phyloP scores from a whole-genome alignment of 495 filamentous ascomycete genomes.

The Opeltia flavorubescens region DNA sequence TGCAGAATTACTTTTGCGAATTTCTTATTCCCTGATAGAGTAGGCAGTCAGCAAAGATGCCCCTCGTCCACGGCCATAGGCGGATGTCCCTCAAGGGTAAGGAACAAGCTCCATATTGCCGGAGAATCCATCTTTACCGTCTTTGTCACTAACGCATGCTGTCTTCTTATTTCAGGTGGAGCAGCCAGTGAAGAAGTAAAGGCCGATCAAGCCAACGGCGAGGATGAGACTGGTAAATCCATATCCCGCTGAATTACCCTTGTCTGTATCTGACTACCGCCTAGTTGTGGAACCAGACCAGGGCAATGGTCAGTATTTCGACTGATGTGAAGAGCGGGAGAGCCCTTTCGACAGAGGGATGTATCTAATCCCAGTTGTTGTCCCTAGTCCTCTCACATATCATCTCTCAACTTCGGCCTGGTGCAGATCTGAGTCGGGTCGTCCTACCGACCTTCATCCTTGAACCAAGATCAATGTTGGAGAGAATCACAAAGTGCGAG shows the following conservation, averaged over 20 bases:
- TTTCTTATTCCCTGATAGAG: too few relatives aligned
- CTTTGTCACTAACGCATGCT: not conserved
- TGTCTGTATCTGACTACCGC: too few relatives aligned
- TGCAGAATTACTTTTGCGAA: too few relatives aligned
- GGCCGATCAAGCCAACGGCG: constrained; percentile 25
- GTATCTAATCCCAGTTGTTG: not conserved
- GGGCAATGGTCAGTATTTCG: constrained; percentile 39
- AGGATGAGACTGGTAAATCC: constrained; percentile 56
- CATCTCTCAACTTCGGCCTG: constrained; percentile 90
- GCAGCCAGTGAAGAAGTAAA: constrained; percentile 32
- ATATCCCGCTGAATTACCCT: not conserved
- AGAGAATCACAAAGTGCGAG: constrained; percentile 90
- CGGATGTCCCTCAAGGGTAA: constrained; percentile 26
- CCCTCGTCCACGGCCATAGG: constrained; percentile 18
- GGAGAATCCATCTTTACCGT: too few relatives aligned
- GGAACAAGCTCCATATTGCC: not conserved
- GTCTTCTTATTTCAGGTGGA: not conserved
- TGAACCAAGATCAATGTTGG: constrained; percentile 93
- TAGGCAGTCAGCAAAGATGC: constrained; percentile 23
- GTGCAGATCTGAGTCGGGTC: constrained; percentile 87
- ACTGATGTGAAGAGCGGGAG: constrained; percentile 2
- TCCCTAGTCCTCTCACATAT: constrained; percentile 74
- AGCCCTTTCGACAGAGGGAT: not conserved
- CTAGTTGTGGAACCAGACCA: constrained; percentile 26
- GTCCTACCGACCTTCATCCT: constrained; percentile 95